Base-by-base conservation (phyloP, 768 basidiomycete species). In the Psilocybe tampanensis region DNA sequence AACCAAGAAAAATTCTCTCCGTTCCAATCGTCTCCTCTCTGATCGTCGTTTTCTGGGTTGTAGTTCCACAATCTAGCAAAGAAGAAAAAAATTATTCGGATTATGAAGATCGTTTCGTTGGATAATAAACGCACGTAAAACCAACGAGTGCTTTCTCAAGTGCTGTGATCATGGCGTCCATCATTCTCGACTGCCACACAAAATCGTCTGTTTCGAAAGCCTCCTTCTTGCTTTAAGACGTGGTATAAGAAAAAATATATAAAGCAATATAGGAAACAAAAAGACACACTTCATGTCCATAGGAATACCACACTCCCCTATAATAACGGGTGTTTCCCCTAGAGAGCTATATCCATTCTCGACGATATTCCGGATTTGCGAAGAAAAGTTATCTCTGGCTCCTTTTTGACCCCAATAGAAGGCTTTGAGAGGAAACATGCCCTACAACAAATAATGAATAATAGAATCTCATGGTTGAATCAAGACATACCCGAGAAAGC, bases 1-100 rank as follows among this genome's bases (percentile, higher is more conserved):
- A 94, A 98, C 92, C 93, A 97, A 1, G 93, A 94, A 69, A 99
- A 98, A 74, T 95, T 97, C 72, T 99, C 95, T 52, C 91, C 93
- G 64, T 95, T 96, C 95, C 95, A 97, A 68, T 86, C 73, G 68
- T 98, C 95, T 15, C 96, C 96, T 22, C 71, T 64, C 17, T 70
- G 64, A 68, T 98, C 95, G 36, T 82, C 80, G 72, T 98, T 98
- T 50, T 80, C 76, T 0, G 95, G 90, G 65, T 98, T 97, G 70
- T 97, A 98, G 58, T 92, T 94, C 96, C 96, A 98, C 6, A 98
- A 73, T 1, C 94, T 97, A 29, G 29, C 29, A 29, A 9, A 52
- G 50, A 19, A 19, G 32, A 32, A 29, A 44, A 11, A 52, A 19
- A 19, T 44, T 61, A 44, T 53, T n/a, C n/a, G 8, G 2, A 54